phyloP scores from a whole-genome alignment of 1,284 basidiomycete species.

The Grifola frondosa region DNA sequence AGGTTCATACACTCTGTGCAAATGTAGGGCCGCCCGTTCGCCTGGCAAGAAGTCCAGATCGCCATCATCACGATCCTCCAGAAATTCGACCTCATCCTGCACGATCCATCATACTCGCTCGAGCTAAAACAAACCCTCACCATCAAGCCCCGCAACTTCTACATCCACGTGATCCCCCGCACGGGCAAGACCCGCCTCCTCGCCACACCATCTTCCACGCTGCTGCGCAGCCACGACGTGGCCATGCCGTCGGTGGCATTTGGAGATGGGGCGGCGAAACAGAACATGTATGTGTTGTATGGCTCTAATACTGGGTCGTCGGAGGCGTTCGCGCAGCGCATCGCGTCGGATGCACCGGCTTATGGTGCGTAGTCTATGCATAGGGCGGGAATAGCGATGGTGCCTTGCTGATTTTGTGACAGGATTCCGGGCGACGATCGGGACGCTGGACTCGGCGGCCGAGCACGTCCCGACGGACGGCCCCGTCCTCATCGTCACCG shows the following conservation, averaged over 20 bases:
- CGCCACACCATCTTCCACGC: slow-evolving; percentile 12
- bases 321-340: slow-evolving; percentile 47
- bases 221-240: not conserved
- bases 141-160: slow-evolving; percentile 46
- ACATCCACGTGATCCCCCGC: slow-evolving; percentile 41
- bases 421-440: slow-evolving; percentile 43
- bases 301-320: slow-evolving; percentile 53
- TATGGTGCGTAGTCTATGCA: slow-evolving; percentile 37
- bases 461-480: slow-evolving; percentile 44
- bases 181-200: slow-evolving; percentile 16
- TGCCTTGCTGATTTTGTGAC: not conserved
- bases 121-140: slow-evolving; percentile 47
- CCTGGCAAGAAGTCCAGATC: slow-evolving; percentile 49
- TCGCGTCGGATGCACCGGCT: slow-evolving; percentile 39
- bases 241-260: not conserved
- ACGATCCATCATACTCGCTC: slow-evolving; percentile 44
- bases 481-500: slow-evolving; percentile 48
- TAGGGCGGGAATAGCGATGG: not conserved
- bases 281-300: slow-evolving; percentile 42
- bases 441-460: slow-evolving; percentile 43
- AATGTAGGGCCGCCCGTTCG: slow-evolving; percentile 41
- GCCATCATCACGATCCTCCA: slow-evolving; percentile 43
- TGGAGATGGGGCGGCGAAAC: slow-evolving; percentile 8
- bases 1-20: not conserved
- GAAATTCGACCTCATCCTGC: slow-evolving; percentile 44